phyloP scores from a whole-genome alignment of 495 filamentous ascomycete species.

The Aspergillus cristatus region DNA sequence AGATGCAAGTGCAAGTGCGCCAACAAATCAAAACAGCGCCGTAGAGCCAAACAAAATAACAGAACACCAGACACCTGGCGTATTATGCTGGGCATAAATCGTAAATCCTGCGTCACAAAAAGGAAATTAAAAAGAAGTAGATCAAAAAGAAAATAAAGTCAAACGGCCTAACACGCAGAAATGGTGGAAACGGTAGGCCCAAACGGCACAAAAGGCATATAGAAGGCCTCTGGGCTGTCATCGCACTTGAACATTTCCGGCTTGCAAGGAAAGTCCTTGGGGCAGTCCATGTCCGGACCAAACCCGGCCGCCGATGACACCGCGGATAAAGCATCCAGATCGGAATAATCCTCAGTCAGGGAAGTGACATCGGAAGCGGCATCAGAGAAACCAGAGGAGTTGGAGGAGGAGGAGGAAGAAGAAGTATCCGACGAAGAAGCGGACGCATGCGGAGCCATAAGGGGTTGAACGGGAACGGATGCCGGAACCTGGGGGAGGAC shows the following conservation, averaged over 20 bases:
- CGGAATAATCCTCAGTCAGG: slow-evolving; percentile 34
- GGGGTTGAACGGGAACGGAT: slow-evolving; percentile 20
- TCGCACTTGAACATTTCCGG: slow-evolving; percentile 18
- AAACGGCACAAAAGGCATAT: slow-evolving; percentile 19
- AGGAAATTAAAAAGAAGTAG: too few relatives aligned
- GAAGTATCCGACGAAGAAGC: slow-evolving; percentile 29
- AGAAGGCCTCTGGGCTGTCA: slow-evolving; percentile 10
- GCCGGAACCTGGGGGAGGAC: too few relatives aligned
- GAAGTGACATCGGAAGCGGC: slow-evolving; percentile 34
- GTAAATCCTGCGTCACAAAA: too few relatives aligned
- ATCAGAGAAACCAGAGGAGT: slow-evolving; percentile 33
- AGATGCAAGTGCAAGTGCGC: slow-evolving; percentile 5
- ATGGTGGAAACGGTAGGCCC: slow-evolving; percentile 16
- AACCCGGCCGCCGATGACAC: slow-evolving; percentile 29
- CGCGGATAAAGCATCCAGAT: slow-evolving; percentile 26
- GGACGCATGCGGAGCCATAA: slow-evolving; percentile 30
- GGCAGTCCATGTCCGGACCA: slow-evolving; percentile 22
- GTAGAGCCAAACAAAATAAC: too few relatives aligned
- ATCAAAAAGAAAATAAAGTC: too few relatives aligned
- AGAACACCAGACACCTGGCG: too few relatives aligned
- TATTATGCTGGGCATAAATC: too few relatives aligned
- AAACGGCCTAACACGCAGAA: too few relatives aligned
- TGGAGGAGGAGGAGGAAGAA: slow-evolving; percentile 30
- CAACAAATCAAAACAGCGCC: slow-evolving; percentile 3
- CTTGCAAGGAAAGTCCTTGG: slow-evolving; percentile 25